These are phyloP conservation scores for Heteromeles arbutifolia DNA, from an alignment of 306 rosid genomes.

Conservation along the genomic window DNA sequence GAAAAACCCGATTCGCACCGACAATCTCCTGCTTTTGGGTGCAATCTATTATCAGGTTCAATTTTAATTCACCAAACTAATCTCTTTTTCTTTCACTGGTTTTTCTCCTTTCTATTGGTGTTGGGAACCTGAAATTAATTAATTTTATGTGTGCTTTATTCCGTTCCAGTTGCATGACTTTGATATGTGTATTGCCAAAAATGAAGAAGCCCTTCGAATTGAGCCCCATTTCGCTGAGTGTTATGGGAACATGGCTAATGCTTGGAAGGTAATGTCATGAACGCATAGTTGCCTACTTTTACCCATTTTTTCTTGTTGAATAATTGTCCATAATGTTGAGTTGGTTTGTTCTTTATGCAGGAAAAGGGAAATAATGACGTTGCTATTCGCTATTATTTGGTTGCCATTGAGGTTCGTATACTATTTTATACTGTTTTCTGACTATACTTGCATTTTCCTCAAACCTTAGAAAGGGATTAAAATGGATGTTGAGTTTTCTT, in stretches of 20 bases:
- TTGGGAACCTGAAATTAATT: not conserved
- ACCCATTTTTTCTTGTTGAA: not conserved
- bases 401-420: slow-evolving; percentile 85
- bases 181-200: slow-evolving; percentile 89
- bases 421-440: not conserved
- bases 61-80: not conserved
- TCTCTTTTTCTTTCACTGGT: not conserved
- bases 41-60: slow-evolving; percentile 91
- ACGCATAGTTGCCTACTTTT: not conserved
- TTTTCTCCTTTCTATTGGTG: not conserved
- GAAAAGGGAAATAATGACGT: slow-evolving; percentile 58
- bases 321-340: not conserved
- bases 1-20: slow-evolving; percentile 77
- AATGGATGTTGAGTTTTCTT: not conserved
- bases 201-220: slow-evolving; percentile 87
- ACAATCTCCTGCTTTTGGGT: slow-evolving; percentile 87
- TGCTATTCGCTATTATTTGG: slow-evolving; percentile 64
- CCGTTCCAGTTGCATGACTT: slow-evolving; percentile 73
- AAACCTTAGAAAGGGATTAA: not conserved
- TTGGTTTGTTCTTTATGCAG: slow-evolving; percentile 23
- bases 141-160: not conserved
- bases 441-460: not conserved
- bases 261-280: slow-evolving; percentile 68
- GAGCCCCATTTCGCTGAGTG: slow-evolving; percentile 94
- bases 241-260: slow-evolving; percentile 99